Conservation (phyloP, 257 asterid species). For the Nicotiana knightiana region DNA sequence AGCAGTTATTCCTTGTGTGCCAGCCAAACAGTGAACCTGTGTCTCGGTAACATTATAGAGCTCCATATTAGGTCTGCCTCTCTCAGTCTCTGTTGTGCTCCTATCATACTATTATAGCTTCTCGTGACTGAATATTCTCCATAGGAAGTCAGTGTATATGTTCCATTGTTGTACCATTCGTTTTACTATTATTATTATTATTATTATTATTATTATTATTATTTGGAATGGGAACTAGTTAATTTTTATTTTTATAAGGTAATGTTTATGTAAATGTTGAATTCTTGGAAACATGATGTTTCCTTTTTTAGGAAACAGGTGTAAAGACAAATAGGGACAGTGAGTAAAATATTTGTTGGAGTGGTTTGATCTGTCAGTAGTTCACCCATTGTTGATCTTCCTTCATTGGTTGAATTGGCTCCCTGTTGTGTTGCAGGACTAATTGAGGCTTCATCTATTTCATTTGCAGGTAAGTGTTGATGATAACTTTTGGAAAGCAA, state of each 20-base stretch:
- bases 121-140: too few species aligned
- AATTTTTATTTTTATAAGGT: not conserved
- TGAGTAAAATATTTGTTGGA: not conserved
- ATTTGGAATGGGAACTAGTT: too few species aligned
- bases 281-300: not conserved
- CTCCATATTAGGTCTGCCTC: too few species aligned
- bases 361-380: not conserved
- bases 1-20: too few species aligned
- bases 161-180: too few species aligned
- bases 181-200: too few species aligned
- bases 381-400: not conserved
- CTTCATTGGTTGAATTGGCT: not conserved
- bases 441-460: constrained; percentile 1
- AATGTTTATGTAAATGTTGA: not conserved
- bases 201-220: too few species aligned
- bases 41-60: too few species aligned
- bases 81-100: too few species aligned
- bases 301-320: not conserved
- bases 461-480: constrained; percentile 33
- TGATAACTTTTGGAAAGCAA: constrained; percentile 31
- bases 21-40: too few species aligned
- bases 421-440: not conserved
- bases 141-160: too few species aligned
- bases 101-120: too few species aligned
- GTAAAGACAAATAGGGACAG: not conserved